Evolutionary conservation across 169 alveolate species (phyloP), one percentile per base, ranked within the genome.

Genomic region (Eimeria brunetti): DNA sequence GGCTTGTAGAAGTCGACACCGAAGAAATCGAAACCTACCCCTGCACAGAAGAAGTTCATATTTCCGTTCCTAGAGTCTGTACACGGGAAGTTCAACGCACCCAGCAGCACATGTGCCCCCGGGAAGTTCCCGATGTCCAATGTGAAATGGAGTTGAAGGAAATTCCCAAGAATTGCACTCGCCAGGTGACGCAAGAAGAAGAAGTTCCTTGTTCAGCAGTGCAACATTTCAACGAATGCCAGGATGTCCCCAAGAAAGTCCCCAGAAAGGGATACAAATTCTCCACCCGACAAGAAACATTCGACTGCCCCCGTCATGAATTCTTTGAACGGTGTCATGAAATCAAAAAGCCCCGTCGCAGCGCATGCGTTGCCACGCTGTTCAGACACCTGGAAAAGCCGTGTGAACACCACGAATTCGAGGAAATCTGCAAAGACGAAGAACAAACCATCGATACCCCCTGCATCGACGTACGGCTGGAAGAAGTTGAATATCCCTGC

Each of bases 21-120:
- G 96, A 94, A 11, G 96, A 94, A 56, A 67, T 71, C 20, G 94
- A 94, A 67, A 56, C 94, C 33, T 94, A 94, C 67, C 96, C 96
- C 7, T 94, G 96, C 51, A 89, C 89, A 18, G 96, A 94, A 60
- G 88, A 94, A 86, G 88, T 94, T 1, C 94, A 81, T 27, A 81
- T 94, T 20, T 75, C 88, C 22, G 80, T 94, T 3, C 96, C 96
- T 7, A 71, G 64, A 38, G 84, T 94, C 41, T 94, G 96, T 93
- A 83, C 86, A 4, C 58, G 76, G 18, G 96, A 94, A 22, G 89
- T 94, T 16, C 27, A 36, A 14, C 81, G 84, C 12, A 84, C 30
- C 0, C 89, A 81, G 49, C 78, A 85, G 44, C 84, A 67, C n/a
- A 71, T 89, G 73, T 94, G 96, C 64, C 64, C 94, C 27, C 73